Evolutionary conservation across 805 yeast genomes (phyloP), one percentile per base, ranked within the genome.

Genomic region (Candida chauliodis): DNA sequence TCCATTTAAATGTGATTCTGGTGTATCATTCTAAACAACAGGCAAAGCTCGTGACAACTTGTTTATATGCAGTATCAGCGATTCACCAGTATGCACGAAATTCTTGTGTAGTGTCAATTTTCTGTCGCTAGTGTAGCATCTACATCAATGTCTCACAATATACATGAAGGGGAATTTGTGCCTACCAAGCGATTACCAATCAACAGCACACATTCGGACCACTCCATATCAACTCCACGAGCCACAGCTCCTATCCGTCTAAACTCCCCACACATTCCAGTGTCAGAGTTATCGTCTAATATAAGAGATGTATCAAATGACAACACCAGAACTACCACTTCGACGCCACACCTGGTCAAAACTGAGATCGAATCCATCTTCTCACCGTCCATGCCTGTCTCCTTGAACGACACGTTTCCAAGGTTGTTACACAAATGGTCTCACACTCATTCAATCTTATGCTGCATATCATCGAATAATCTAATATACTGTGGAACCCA

Each of bases 401-500:
- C 41, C 24, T 16, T 20, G 17, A 19, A 38, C 6, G 37, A 34
- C 4, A 3, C 14, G 11, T n/a, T 40, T 19, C 69, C 66, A 14
- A 34, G 49, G 9, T 52, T 76, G 23, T 58, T 81, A 2, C 96
- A 91, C 56, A 70, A 75, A 51, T 91, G 98, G 98, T 72, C 76
- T 19, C 80, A 79, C 45, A 62, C 73, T 2, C 79, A 77, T 48
- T 81, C 95, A 1, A 81, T 90, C 13, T 71, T 93, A 6, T 82
- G 95, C 34, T 76, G 79, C 3, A 73, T 76, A 6, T 72, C 84
- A 7, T 79, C 84, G 16, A 66, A 71, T 41, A 71, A 72, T 23
- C 58, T 83, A 6, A 47, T 91, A 4, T 84, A 86, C 55, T 93
- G 95, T 39, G 99, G 99, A 8, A 88, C 96, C 1, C 95, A 90